These are phyloP conservation scores for Chrysoporthe austroafricana DNA, from an alignment of 2,329 filamentous ascomycete species.

Conservation along the genomic window DNA sequence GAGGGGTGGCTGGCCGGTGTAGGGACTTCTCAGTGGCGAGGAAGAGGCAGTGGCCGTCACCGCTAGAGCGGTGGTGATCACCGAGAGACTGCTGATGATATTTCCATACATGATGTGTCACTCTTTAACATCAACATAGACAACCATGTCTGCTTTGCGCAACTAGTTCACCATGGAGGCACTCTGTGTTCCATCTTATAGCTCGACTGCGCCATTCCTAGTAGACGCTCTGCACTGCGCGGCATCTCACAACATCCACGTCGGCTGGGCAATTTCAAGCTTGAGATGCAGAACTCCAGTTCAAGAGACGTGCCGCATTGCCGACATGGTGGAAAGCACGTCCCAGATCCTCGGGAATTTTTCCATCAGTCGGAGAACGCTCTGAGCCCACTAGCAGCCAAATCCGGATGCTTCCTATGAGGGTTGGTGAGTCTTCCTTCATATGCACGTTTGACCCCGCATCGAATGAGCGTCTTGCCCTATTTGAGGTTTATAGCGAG, in stretches of 20 bases:
- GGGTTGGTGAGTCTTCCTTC: neutral
- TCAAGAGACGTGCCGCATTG: neutral
- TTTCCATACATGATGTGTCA: neutral
- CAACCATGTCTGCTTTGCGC: neutral
- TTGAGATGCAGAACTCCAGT: neutral
- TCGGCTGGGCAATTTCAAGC: neutral
- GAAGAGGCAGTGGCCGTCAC: neutral
- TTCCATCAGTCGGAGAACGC: slow-evolving; percentile 13
- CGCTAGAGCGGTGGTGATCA: neutral
- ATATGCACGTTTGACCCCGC: neutral
- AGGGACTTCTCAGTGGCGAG: neutral
- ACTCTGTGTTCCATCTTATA: neutral
- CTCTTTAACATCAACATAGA: no score
- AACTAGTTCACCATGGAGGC: neutral
- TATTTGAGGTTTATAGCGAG: neutral
- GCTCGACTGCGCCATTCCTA: neutral
- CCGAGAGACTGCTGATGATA: neutral
- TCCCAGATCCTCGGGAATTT: neutral
- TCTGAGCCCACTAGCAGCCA: neutral
- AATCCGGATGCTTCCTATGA: neutral
- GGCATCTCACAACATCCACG: neutral
- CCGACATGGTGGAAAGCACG: neutral
- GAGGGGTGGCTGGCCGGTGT: neutral
- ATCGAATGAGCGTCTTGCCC: neutral
- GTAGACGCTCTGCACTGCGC: neutral